Conservation (phyloP, 768 basidiomycete genomes). For the Boletellus sp. region DNA sequence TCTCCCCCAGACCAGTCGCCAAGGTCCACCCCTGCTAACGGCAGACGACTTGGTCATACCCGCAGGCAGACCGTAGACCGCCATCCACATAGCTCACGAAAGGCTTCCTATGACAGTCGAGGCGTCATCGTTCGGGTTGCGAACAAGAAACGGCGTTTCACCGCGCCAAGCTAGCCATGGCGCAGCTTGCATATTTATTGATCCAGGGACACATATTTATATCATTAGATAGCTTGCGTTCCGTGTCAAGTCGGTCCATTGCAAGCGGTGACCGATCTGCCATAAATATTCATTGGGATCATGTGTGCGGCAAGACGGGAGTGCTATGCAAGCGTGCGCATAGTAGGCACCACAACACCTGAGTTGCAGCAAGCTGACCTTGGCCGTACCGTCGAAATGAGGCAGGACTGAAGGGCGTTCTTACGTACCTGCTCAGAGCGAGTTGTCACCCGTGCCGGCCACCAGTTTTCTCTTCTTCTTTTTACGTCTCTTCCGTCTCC, state of each 20-base stretch:
- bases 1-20: slow-evolving; percentile 16
- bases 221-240: slow-evolving; percentile 7
- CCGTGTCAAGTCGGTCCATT: background rate
- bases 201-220: slow-evolving; percentile 20
- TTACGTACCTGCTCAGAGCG: slow-evolving; percentile 18
- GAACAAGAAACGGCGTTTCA: slow-evolving; percentile 7
- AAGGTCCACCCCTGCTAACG: slow-evolving; percentile 10
- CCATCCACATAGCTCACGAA: slow-evolving; percentile 16
- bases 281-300: slow-evolving; percentile 1
- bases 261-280: background rate
- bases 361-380: slow-evolving; percentile 5
- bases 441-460: slow-evolving; percentile 17
- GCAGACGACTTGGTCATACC: slow-evolving; percentile 19
- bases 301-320: background rate
- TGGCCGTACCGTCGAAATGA: background rate
- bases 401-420: background rate
- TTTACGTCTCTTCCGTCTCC: slow-evolving; percentile 51
- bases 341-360: background rate
- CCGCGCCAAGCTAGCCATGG: background rate
- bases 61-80: slow-evolving; percentile 5
- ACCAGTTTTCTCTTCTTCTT: slow-evolving; percentile 45
- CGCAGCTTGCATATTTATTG: slow-evolving; percentile 17
- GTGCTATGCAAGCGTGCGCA: background rate
- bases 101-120: slow-evolving; percentile 16
- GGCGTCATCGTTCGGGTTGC: slow-evolving; percentile 1